Evolutionary conservation across 106 monocot species (phyloP), one percentile per base, ranked within the genome.

Genomic region (Phalaenopsis aphrodite): DNA sequence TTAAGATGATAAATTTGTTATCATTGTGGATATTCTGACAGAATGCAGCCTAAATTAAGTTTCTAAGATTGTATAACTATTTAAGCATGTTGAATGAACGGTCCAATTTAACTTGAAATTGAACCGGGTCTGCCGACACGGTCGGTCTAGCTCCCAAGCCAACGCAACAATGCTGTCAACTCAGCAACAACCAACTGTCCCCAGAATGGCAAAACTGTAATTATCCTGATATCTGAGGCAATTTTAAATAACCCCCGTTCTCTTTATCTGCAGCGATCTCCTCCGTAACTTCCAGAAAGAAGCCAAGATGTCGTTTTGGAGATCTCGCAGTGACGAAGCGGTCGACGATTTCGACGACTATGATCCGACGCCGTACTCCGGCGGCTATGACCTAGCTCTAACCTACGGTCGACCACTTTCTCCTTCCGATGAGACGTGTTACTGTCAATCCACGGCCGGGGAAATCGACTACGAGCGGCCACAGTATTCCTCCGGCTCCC

Each of bases 331-430:
- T 69, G 85, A 88, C 21, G 86, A 85, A 9, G 79, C 48, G 23
- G 83, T 83, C 11, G 90, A 87, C 41, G 94, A 90, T 82, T 92
- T 90, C 90, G 94, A 92, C 74, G 88, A 90, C 56, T 97, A 83
- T 87, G 97, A 97, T 71, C 87, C 92, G 5, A 97, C 97, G 17
- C 97, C 97, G 14, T 97, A 97, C 78, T 87, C 90, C 80, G 97
- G 94, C 48, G 97, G 97, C 16, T 97, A 94, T 87, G 92, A 97
- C 68, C 21, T 90, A 77, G 52, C 69, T 18, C 85, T 92, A 84
- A 90, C 88, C 82, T 97, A 75, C 84, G 97, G 97, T 86, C 92
- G 92, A 76, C 86, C 94, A 7, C 75, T 97, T 57, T 80, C 84
- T 1, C 90, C 87, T 9, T 92, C 92, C 83, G 92, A 94, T 19